Evolutionary conservation across 345 rosid species (phyloP), one percentile per base, ranked within the genome.

Genomic region (Melaleuca quinquenervia): DNA sequence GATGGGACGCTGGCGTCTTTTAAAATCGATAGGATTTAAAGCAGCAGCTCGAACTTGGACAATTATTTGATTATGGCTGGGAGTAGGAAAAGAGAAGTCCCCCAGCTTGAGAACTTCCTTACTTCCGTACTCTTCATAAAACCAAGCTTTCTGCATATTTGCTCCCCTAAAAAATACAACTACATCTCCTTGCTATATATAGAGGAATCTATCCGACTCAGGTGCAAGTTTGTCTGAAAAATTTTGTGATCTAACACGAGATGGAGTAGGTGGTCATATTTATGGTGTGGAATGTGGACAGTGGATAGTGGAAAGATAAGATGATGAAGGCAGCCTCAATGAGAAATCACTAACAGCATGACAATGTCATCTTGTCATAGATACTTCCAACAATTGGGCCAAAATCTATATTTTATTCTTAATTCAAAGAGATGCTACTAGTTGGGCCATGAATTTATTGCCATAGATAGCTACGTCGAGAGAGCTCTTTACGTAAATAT

Each of bases 1-100:
- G 44, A 90, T 41, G 82, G 92, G 88, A 7, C 27, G 86, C 82
- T 86, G 88, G 80, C 90, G 91, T 54, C 92, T 88, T 86, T 92
- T 92, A 83, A 41, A 85, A 88, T 92, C 94, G 20, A 92, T 91
- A 41, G 93, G 94, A 84, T 92, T 92, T 86, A 92, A 76, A 24
- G 93, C 89, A 52, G 93, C 93, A 64, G 92, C 94, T 58, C 86
- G 75, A 75, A 92, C 91, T 84, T 88, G 87, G 83, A 92, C 90
- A 32, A 90, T 85, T 21, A 92, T 84, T 82, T 92, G 90, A 82
- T 90, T 74, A 36, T 85, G 88, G 22, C 51, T 78, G 32, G 91
- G 90, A 75, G 84, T 27, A 62, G 91, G 93, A 82, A 90, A 8
- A n/a, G 90, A 86, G 87, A 91, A 70, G 62, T 91, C 90, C 41